A percentile compares a stretch with the other conserved stretches of the same genome.
These are phyloP conservation scores for Apostasia shenzhenica DNA, from an alignment of 106 monocot genomes.

Conservation along the genomic window DNA sequence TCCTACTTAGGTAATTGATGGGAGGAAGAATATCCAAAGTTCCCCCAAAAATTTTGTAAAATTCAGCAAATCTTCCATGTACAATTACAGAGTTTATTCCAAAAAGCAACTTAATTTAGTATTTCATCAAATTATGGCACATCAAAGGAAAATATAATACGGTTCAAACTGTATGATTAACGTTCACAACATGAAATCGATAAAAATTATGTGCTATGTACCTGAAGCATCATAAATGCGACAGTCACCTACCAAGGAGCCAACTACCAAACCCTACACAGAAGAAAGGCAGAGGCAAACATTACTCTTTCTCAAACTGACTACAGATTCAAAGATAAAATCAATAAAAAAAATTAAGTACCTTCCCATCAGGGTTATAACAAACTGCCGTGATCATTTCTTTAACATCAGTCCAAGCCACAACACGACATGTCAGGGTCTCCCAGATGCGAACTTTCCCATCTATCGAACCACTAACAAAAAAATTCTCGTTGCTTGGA, in stretches of 20 bases:
- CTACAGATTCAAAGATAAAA: not conserved
- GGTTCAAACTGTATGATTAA: too few species aligned
- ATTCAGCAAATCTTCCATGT: too few species aligned
- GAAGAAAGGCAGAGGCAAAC: not conserved
- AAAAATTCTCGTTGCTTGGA: constrained; percentile 51
- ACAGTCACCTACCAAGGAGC: constrained; percentile 61
- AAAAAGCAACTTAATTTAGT: not conserved
- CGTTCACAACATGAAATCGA: too few species aligned
- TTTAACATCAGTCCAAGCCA: constrained; percentile 56
- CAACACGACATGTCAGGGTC: constrained; percentile 33
- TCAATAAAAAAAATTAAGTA: constrained; percentile 11
- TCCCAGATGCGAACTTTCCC: constrained; percentile 85
- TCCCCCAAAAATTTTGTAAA: too few species aligned
- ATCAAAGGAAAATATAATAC: not conserved
- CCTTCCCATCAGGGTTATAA: constrained; percentile 64
- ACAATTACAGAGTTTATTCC: not conserved
- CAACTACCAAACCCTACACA: constrained; percentile 56
- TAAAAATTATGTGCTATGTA: constrained; percentile 6
- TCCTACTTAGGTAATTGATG: too few species aligned
- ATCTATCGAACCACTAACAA: constrained; percentile 79
- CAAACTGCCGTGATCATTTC: constrained; percentile 66
- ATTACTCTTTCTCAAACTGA: not conserved
- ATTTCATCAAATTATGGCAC: too few species aligned
- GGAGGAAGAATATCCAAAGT: too few species aligned
- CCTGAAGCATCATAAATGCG: constrained; percentile 69